phyloP scores from a whole-genome alignment of 441 rosid genomes.

The Bruguiera hainesii region DNA sequence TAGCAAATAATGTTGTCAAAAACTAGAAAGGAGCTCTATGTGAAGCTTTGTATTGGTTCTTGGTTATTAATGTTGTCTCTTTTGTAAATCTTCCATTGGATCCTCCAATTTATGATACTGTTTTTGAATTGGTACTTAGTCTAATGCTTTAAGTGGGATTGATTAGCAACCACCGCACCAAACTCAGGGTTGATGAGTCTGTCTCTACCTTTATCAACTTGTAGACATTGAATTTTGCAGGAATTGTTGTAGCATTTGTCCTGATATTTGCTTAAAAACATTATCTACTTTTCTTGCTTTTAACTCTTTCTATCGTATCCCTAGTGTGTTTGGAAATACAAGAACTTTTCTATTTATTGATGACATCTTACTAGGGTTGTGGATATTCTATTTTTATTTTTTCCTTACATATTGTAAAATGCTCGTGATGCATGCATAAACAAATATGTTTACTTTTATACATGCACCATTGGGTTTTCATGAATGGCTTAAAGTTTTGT shows the following conservation, averaged over 20 bases:
- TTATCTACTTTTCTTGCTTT: background rate
- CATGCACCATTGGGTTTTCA: too few relatives aligned
- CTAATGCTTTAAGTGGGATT: background rate
- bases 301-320: background rate
- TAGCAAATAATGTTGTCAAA: background rate
- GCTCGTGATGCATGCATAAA: too few relatives aligned
- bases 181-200: background rate
- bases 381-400: too few relatives aligned
- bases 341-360: too few relatives aligned
- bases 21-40: background rate
- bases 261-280: background rate
- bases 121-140: background rate
- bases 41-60: background rate
- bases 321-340: background rate
- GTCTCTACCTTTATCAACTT: background rate
- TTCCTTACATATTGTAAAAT: too few relatives aligned
- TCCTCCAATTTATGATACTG: background rate
- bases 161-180: background rate
- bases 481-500: too few relatives aligned
- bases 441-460: too few relatives aligned
- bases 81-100: background rate
- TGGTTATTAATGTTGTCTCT: background rate
- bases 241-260: background rate
- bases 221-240: background rate
- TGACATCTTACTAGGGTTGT: too few relatives aligned